Evolutionary conservation across 768 basidiomycete genomes (phyloP), one percentile per base, ranked within the genome.

Genomic region (Cantharellus cinnabarinus): DNA sequence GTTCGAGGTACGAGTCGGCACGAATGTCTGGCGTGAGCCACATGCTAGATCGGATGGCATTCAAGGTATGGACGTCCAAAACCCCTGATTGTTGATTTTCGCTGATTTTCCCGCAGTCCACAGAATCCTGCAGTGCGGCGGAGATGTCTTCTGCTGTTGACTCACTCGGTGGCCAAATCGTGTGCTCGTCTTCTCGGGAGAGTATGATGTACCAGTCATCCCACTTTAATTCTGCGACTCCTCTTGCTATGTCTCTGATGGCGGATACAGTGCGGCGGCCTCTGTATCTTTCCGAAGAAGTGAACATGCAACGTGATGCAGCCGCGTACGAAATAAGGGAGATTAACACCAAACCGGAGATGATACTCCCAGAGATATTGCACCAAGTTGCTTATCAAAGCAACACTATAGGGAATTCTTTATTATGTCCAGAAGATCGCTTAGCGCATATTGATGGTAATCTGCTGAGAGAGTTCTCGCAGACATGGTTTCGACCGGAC

Each of bases 141-240:
- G 77, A 85, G 63, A 93, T 97, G 84, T 78, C 82, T 3, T 72
- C 73, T 2, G 83, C 84, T 42, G 83, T 94, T 66, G 82, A 89
- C 67, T 76, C 76, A 2, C 76, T 94, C 41, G 93, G 94, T 44
- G 89, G 90, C 14, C 89, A 94, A 71, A 90, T 98, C 60, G 76
- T 85, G 70, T 90, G 86, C 67, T 83, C 89, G 15, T 87, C 89
- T 15, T 84, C 89, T 2, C 77, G 95, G 52, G 95, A 99, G 69
- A 79, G 89, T 29, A 90, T 97, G 67, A 89, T 95, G 85, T 99
- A 98, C 68, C 95, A 98, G 71, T 94, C 94, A 5, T 89, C 90
- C 42, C 85, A 94, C 68, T 93, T 91, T 67, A 81, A 89, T 64
- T 74, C 80, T 62, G 81, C 80, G 44, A 88, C 91, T 2, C 80